Evolutionary conservation across 2,329 filamentous ascomycete species (phyloP), one percentile per base, ranked within the genome.

Genomic region (Alternaria triticimaculans): DNA sequence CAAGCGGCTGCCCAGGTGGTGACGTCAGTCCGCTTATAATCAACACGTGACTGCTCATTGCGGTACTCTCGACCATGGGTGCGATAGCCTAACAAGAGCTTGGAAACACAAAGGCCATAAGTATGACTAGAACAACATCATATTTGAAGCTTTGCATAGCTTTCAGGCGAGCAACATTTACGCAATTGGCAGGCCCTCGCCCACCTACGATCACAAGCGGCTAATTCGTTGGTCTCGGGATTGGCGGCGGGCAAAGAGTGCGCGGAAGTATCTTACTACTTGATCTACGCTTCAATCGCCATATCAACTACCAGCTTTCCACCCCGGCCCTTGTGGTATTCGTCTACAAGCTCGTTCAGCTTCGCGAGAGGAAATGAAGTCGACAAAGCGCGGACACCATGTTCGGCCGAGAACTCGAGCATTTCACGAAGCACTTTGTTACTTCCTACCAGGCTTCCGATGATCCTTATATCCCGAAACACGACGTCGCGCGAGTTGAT

Each of bases 241-340:
- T 37, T 37, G 33, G 33, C 15, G 33, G 15, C 5, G 14, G 49
- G 15, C 6, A 20, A 20, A 1, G 15, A 9, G 11, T 20, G 14
- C 2, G 20, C 30, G 20, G 15, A 25, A 6, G 4, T 6, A 23
- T 18, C 11, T 33, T 23, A 8, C 7, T 41, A n/a, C 49, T 53
- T 7, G 30, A 41, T 25, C 30, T 53, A 53, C 20, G 14, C 20
- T 21, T 63, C 25, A 1, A 74, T 41, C 65, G 80, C 69, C 75
- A 80, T 73, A 60, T 84, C 82, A 58, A 84, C 70, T 0, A 83
- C 83, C 20, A 84, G 69, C 65, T 84, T 84, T 4, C 83, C 83
- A n/a, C 82, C 81, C 18, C 72, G 69, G 3, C 80, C 81, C 60
- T 80, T 81, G 49, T 83, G 78, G 65, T 84, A 84, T 51, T 83